Conservation (phyloP, 208 protist species). For the Lotmaria passim region DNA sequence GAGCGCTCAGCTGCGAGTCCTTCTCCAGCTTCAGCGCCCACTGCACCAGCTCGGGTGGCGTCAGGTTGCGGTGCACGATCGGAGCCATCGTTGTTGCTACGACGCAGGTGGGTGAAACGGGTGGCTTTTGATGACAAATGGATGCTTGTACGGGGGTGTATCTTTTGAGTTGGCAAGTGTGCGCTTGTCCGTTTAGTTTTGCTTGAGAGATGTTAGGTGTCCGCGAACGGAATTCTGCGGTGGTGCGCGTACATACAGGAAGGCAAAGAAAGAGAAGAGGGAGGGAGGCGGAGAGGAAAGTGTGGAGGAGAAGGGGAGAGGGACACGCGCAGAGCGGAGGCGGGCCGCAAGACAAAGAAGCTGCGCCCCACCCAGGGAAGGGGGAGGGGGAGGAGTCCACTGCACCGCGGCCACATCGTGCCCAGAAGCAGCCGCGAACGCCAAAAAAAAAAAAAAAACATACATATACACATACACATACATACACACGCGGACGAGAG, state of each 20-base stretch:
- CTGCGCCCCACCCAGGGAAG: too few species aligned
- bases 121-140: neutral
- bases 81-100: slow-evolving; percentile 21
- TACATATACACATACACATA: too few species aligned
- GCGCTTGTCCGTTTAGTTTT: neutral
- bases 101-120: neutral
- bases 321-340: too few species aligned
- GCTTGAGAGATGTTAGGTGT: neutral
- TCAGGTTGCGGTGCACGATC: slow-evolving; percentile 57
- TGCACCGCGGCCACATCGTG: too few species aligned
- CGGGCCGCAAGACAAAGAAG: too few species aligned
- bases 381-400: too few species aligned
- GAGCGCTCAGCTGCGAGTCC: slow-evolving; percentile 72
- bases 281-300: neutral
- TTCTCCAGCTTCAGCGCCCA: slow-evolving; percentile 75
- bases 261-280: neutral
- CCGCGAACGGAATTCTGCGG: neutral
- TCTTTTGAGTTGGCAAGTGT: neutral
- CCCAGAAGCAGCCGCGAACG: too few species aligned
- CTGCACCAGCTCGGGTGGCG: slow-evolving; percentile 51
- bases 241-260: neutral
- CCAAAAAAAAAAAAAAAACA: too few species aligned
- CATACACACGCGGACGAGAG: neutral
- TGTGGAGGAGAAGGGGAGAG: neutral
- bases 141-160: neutral